phyloP scores from a whole-genome alignment of 2,329 filamentous ascomycete species.

The Arthrobotrys sphaeroides region DNA sequence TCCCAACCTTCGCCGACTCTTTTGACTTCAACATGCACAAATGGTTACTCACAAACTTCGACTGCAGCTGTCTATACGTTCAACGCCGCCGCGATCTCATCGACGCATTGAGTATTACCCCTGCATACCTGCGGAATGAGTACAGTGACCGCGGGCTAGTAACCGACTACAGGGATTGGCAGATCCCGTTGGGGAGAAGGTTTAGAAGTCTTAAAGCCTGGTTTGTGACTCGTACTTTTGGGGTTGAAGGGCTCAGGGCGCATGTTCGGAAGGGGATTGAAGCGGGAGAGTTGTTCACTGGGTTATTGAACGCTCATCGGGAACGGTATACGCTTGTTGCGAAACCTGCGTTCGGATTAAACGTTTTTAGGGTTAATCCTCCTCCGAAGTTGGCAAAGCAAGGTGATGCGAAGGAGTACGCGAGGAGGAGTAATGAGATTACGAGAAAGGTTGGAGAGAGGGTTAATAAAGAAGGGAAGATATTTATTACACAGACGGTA shows the following conservation, averaged over 20 bases:
- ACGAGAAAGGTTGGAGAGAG: constrained; percentile 80
- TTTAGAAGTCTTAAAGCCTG: constrained; percentile 93
- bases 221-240: constrained; percentile 89
- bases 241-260: constrained; percentile 75
- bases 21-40: constrained; percentile 98
- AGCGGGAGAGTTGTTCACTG: constrained; percentile 76
- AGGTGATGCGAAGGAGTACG: constrained; percentile 55
- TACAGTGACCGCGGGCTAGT: constrained; percentile 84
- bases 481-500: constrained; percentile 82
- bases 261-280: constrained; percentile 76
- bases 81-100: constrained; percentile 79
- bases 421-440: constrained; percentile 70
- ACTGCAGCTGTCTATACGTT: constrained; percentile 82
- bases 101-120: constrained; percentile 78
- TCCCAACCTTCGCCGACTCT: constrained; percentile 75
- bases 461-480: constrained; percentile 77
- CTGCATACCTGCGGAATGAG: constrained; percentile 81
- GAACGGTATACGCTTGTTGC: constrained; percentile 82
- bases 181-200: constrained; percentile 87
- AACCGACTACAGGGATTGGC: constrained; percentile 96
- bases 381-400: constrained; percentile 55
- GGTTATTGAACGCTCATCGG: constrained; percentile 67
- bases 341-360: constrained; percentile 78
- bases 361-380: constrained; percentile 74
- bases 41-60: constrained; percentile 94